Conservation (phyloP, 2,329 filamentous ascomycete genomes). For the Exophiala calicioides region DNA sequence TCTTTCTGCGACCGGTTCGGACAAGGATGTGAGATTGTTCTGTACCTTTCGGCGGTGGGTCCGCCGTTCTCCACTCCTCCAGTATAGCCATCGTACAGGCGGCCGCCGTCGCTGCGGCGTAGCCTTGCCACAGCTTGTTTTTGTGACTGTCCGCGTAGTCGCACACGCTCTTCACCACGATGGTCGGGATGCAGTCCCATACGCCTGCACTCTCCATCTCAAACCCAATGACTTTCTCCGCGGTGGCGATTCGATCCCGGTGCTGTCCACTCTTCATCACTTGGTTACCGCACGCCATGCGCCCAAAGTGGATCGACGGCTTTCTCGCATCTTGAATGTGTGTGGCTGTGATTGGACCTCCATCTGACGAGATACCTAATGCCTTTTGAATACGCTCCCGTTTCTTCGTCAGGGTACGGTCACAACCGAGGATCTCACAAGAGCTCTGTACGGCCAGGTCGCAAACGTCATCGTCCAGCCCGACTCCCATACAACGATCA, state of each 20-base stretch:
- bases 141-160: slow-evolving; percentile 43
- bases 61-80: neutral
- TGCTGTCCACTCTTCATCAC: slow-evolving; percentile 41
- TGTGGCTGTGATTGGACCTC: neutral
- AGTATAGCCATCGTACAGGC: slow-evolving; percentile 33
- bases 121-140: slow-evolving; percentile 43
- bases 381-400: slow-evolving; percentile 23
- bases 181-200: slow-evolving; percentile 37
- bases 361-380: neutral
- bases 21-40: slow-evolving; percentile 27
- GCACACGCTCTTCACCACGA: slow-evolving; percentile 41
- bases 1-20: slow-evolving; percentile 8
- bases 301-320: slow-evolving; percentile 34
- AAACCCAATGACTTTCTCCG: slow-evolving; percentile 33
- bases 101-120: slow-evolving; percentile 43
- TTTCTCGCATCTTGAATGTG: slow-evolving; percentile 22
- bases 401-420: slow-evolving; percentile 20
- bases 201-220: slow-evolving; percentile 43
- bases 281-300: slow-evolving; percentile 37
- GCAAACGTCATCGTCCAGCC: slow-evolving; percentile 27
- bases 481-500: neutral
- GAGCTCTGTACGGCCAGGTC: slow-evolving; percentile 1
- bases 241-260: slow-evolving; percentile 34
- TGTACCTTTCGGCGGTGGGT: neutral
- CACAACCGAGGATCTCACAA: slow-evolving; percentile 25